Conservation (phyloP, 257 asterid species). For the Scutellaria minor region DNA sequence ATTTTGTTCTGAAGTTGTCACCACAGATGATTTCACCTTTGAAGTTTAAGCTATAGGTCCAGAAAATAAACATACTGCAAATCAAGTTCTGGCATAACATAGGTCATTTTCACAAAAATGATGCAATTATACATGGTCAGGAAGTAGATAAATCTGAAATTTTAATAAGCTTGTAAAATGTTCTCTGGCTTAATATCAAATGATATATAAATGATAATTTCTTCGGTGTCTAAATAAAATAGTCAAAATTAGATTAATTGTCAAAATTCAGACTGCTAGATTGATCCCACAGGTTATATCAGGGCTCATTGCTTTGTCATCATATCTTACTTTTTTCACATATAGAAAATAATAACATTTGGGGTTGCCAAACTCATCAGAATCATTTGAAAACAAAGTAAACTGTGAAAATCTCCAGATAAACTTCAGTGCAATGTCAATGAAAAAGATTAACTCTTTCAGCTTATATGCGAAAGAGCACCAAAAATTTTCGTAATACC, state of each 20-base stretch:
- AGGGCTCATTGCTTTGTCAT: conserved; percentile 4
- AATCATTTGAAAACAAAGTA: not conserved
- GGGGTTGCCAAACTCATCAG: not conserved
- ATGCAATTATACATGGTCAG: not conserved
- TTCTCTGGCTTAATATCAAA: not conserved
- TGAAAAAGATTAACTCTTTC: not conserved
- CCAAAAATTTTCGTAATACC: not conserved
- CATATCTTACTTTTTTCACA: not conserved
- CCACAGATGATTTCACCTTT: not conserved
- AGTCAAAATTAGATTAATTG: not conserved
- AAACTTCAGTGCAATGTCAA: not conserved
- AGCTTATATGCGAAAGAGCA: not conserved
- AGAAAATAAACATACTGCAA: not conserved
- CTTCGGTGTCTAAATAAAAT: not conserved
- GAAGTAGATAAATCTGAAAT: not conserved
- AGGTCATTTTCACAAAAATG: not conserved
- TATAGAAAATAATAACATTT: not conserved
- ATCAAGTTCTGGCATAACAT: not conserved
- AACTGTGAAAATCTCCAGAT: not conserved
- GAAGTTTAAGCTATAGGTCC: not conserved
- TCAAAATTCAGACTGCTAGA: not conserved
- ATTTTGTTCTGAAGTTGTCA: not conserved
- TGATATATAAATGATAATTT: not conserved
- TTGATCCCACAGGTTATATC: not conserved
- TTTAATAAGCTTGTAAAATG: conserved; percentile 5